A percentile compares a stretch with the other conserved stretches of the same genome.
Evolutionary conservation across 306 rosid genomes (phyloP).

Genomic region (Begonia fuchsioides): DNA sequence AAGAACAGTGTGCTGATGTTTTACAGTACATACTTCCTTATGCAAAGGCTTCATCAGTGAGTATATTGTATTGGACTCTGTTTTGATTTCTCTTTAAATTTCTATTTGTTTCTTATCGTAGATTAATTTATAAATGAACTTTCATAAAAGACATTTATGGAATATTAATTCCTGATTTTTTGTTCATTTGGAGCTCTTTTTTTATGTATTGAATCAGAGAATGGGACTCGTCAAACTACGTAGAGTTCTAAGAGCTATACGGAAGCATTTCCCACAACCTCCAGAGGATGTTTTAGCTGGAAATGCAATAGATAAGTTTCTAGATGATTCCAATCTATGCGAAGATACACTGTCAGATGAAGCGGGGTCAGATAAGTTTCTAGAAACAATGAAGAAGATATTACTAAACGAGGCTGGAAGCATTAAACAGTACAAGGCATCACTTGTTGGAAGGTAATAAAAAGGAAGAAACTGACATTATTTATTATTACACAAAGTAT

Average conservation of each 20-base stretch:
- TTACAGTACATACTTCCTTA: constrained; percentile 86
- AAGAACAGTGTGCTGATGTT: constrained; percentile 95
- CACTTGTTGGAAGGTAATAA: constrained; percentile 52
- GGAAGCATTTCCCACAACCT: constrained; percentile 80
- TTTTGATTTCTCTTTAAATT: not conserved
- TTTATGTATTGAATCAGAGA: constrained; percentile 33
- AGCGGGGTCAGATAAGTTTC: constrained; percentile 85
- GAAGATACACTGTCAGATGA: constrained; percentile 96
- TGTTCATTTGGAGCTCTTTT: constrained; percentile 8
- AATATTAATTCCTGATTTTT: constrained; percentile 11
- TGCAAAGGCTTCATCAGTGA: constrained; percentile 95
- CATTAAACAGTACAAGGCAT: constrained; percentile 47
- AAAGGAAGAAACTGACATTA: not conserved
- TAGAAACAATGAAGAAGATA: constrained; percentile 57
- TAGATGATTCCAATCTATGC: constrained; percentile 69
- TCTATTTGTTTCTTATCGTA: not conserved
- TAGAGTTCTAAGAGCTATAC: constrained; percentile 86
- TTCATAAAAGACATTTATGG: not conserved
- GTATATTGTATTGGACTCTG: constrained; percentile 16
- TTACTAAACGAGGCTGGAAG: constrained; percentile 63
- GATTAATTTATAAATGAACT: not conserved
- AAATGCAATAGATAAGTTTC: constrained; percentile 74
- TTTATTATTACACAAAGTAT: not conserved
- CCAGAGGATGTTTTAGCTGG: constrained; percentile 77
- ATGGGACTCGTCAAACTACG: constrained; percentile 91